A percentile compares a stretch with the other conserved stretches of the same genome.
phyloP scores from a whole-genome alignment of 805 yeast species.

The Candida ficus region DNA sequence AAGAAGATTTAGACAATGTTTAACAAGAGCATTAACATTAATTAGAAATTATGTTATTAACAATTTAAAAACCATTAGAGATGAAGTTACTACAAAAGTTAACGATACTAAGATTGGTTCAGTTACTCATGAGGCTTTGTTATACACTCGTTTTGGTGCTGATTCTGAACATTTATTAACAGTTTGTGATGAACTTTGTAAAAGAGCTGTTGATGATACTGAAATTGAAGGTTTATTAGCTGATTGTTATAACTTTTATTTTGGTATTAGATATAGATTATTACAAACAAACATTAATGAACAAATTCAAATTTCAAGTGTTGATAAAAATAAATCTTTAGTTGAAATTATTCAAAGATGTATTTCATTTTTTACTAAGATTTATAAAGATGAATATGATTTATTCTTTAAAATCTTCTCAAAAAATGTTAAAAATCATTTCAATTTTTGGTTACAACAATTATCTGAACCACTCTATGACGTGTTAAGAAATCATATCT shows the following conservation, averaged over 20 bases:
- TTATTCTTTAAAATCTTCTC: constrained; percentile 54
- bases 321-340: constrained; percentile 29
- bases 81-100: constrained; percentile 27
- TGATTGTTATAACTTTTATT: constrained; percentile 64
- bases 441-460: constrained; percentile 56
- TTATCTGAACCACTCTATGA: constrained; percentile 79
- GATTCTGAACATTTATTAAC: constrained; percentile 35
- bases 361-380: constrained; percentile 52
- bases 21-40: constrained; percentile 74
- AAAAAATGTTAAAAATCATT: constrained; percentile 29
- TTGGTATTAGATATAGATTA: constrained; percentile 48
- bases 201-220: constrained; percentile 32
- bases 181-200: constrained; percentile 32
- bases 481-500: constrained; percentile 54
- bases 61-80: constrained; percentile 31
- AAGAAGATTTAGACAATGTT: constrained; percentile 74
- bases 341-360: constrained; percentile 60
- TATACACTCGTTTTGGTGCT: constrained; percentile 58
- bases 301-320: constrained; percentile 29
- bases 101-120: constrained; percentile 24
- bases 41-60: constrained; percentile 58
- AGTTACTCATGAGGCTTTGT: constrained; percentile 54
- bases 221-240: constrained; percentile 64
- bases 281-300: constrained; percentile 37
- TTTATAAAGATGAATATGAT: constrained; percentile 55